Evolutionary conservation across 108 stramenopile genomes (phyloP), one percentile per base, ranked within the genome.

Genomic region (Schizochytrium sp.): DNA sequence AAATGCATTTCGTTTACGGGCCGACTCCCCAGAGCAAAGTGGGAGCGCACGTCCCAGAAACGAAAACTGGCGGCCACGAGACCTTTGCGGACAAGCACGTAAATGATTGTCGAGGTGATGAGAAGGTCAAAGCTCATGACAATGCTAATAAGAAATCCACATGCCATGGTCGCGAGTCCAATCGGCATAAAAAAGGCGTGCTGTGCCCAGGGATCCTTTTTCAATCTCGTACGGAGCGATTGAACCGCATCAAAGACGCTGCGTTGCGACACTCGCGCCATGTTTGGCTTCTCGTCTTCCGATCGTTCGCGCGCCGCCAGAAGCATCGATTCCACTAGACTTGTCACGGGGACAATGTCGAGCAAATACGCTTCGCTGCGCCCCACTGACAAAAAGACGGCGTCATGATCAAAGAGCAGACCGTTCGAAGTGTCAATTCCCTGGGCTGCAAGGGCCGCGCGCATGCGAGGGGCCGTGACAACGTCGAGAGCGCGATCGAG

Each of bases 61-160:
- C 76, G 76, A 45, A 83, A 83, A 5, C 76, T 83, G 10, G 76
- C 76, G 16, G 48, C 45, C 6, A 83, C n/a, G 6, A 47, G n/a
- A 12, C 76, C 76, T 23, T 83, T 47, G 45, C 76, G 45, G 14
- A 83, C 76, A 34, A 53, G 51, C 19, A 83, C 76, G 76, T 83
- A 83, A 12, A 83, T 53, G 28, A 83, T 83, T 12, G 76, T 83
- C 6, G 76, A 83, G 23, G 76, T 83, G 19, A 83, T 47, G n/a
- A 83, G 76, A 1, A 83, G 51, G 48, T 83, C 76, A 23, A 83
- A 83, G 76, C 76, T 83, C 76, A 53, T 53, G 76, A 83, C 48
- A 23, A 83, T 8, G 76, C 76, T 53, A 47, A 83, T 47, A 3
- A 83, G 18, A 1, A 53, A 83, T 6, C 76, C 76, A 12, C 76